A percentile compares a stretch with the other conserved stretches of the same genome.
Evolutionary conservation across 2,329 filamentous ascomycete species (phyloP).

Genomic region (Madurella fahalii): DNA sequence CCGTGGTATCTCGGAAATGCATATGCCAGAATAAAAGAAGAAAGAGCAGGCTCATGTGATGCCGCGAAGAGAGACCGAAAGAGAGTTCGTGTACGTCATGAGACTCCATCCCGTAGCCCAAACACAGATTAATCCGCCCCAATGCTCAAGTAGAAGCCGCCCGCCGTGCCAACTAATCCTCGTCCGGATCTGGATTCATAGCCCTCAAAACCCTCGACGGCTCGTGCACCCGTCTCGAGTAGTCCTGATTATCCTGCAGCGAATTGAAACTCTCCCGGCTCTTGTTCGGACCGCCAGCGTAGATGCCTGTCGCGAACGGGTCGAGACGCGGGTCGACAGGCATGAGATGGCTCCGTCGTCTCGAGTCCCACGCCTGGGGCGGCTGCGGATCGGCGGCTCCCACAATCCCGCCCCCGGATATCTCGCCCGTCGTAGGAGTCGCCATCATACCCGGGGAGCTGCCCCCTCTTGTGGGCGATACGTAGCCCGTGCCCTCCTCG

Average conservation of each 20-base stretch:
- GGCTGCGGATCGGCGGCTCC: neutral
- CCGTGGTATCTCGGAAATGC: conserved; percentile 45
- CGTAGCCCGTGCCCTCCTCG: conserved; percentile 40
- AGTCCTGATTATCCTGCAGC: conserved; percentile 61
- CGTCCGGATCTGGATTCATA: conserved; percentile 56
- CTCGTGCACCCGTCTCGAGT: conserved; percentile 56
- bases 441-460: conserved; percentile 48
- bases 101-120: neutral
- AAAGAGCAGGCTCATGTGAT: conserved; percentile 1
- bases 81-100: conserved; percentile 32
- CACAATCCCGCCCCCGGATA: conserved; percentile 13
- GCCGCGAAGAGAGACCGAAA: conserved; percentile 3
- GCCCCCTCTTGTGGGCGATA: conserved; percentile 45
- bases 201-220: conserved; percentile 54
- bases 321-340: conserved; percentile 62
- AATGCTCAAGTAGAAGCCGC: neutral
- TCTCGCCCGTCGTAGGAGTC: conserved; percentile 35
- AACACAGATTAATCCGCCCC: neutral
- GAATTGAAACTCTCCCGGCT: conserved; percentile 62
- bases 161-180: conserved; percentile 23
- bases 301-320: conserved; percentile 55
- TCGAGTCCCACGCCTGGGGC: conserved; percentile 31
- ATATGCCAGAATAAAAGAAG: conserved; percentile 27
- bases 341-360: conserved; percentile 49
- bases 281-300: conserved; percentile 49